Evolutionary conservation across 169 alveolate genomes (phyloP), one percentile per base, ranked within the genome.

Genomic region (Nephromyces sp.): DNA sequence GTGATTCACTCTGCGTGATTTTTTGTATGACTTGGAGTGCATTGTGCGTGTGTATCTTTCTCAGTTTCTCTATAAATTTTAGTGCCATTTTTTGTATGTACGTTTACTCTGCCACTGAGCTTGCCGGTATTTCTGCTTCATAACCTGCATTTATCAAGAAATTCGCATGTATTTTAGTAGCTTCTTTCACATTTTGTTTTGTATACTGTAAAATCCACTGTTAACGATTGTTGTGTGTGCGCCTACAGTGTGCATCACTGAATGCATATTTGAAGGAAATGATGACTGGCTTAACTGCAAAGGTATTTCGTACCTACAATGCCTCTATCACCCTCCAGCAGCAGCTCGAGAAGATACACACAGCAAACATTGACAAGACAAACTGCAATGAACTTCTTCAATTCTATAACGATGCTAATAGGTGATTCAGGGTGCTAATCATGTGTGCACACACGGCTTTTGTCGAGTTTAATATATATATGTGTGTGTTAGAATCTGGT

Each of bases 281-380:
- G 75, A 94, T 97, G 99, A 95, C 90, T 15, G 98, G 95, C 33
- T 86, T 97, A 52, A 89, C 98, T 21, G 99, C 99, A 0, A 97
- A 97, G 87, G 99, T 97, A 15, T 97, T 97, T 80, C 94, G 99
- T 80, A 97, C 99, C 25, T 97, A 95, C 86, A 97, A 97, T 84
- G 99, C 99, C 31, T 94, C 99, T 30, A 87, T 92, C 68, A 96
- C 99, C 3, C 84, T 97, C 57, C 93, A 97, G 84, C 83, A 88
- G 64, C 93, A 93, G 79, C 86, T 97, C 65, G 89, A 75, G 35
- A 88, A 88, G 77, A 61, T 82, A 22, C 32, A 64, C 15, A 3
- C 51, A 52, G 34, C 73, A 24, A 24, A 31, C 6, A 32, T 67
- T 8, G 94, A 90, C 65, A 76, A 87, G 67, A 75, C 86, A 57